Percentiles rank a stretch among this genome's conserved stretches.
phyloP scores from a whole-genome alignment of 2,329 filamentous ascomycete species.

The Diplodia corticola region DNA sequence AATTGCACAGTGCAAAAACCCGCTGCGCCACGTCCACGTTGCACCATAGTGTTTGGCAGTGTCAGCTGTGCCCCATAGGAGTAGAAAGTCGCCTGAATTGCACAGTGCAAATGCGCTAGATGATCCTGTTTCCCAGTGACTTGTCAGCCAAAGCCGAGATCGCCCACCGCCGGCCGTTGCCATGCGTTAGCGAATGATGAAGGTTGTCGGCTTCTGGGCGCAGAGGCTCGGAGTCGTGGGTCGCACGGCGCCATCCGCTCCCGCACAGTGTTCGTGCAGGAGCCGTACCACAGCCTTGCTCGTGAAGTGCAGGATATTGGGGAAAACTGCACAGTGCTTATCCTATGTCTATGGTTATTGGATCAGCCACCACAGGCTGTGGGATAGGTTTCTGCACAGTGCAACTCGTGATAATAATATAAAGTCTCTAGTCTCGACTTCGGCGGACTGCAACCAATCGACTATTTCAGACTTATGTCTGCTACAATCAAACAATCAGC shows the following conservation, averaged over 20 bases:
- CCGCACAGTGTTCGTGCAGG: neutral
- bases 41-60: neutral
- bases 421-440: neutral
- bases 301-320: neutral
- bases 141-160: neutral
- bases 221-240: neutral
- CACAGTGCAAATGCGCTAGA: neutral
- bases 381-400: neutral
- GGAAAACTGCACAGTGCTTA: too few relatives aligned
- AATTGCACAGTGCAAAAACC: conserved; percentile 9
- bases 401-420: neutral
- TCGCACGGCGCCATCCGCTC: neutral
- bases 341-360: too few relatives aligned
- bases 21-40: neutral
- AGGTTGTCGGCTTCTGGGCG: neutral
- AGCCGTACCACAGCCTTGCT: neutral
- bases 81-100: neutral
- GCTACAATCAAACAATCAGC: neutral
- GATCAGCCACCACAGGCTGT: neutral
- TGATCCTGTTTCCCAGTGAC: neutral
- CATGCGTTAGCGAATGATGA: neutral
- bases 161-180: neutral
- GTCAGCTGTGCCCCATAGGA: neutral
- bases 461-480: neutral
- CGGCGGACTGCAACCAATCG: too few relatives aligned